Base-by-base conservation (phyloP, 495 filamentous ascomycete genomes). In the Letharia lupina region DNA sequence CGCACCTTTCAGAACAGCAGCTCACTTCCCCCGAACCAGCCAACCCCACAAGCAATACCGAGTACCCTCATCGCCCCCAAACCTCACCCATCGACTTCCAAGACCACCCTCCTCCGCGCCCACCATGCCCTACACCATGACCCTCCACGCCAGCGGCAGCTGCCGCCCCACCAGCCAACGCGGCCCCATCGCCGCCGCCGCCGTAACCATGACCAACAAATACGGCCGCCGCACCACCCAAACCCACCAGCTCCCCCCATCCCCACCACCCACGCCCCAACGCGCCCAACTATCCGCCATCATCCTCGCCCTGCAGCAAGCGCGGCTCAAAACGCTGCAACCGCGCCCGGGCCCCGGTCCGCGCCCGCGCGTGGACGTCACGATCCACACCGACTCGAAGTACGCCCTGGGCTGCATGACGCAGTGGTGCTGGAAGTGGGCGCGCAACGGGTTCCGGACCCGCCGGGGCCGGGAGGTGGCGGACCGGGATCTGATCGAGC, bases 281-380 rank as follows among this genome's bases (percentile, higher is more conserved):
- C 70, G 77, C 52, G 77, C 77, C 23, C 75, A 81, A 66, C 60
- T 81, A 44, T 67, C 65, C 2, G 76, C 75, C 42, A 71, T 79
- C 41, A 76, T 79, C 28, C 12, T 79, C 12, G 79, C 75, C 23
- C 70, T 80, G 5, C 42, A 77, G 60, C 66, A 68, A 63, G 77
- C 74, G 1, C 41, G 75, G 39, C 64, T 71, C n/a, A 75, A 69
- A 62, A 71, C 67, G 54, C 5, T 71, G 0, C 37, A 72, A 10
- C 65, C 77, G 23, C 40, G 18, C 18, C n/a, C 23, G 20, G 16
- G 23, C 23, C 23, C 23, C 0, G 23, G 23, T 28, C 8, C 31
- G 48, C 52, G 2, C 44, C 8, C n/a, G 18, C 62, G 52, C 3
- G 45, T 18, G 37, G 37, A 39, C 37, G 40, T 67, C 23, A 50